These are phyloP conservation scores for Fusarium mexicanum DNA, from an alignment of 2,329 filamentous ascomycete genomes.

Conservation along the genomic window DNA sequence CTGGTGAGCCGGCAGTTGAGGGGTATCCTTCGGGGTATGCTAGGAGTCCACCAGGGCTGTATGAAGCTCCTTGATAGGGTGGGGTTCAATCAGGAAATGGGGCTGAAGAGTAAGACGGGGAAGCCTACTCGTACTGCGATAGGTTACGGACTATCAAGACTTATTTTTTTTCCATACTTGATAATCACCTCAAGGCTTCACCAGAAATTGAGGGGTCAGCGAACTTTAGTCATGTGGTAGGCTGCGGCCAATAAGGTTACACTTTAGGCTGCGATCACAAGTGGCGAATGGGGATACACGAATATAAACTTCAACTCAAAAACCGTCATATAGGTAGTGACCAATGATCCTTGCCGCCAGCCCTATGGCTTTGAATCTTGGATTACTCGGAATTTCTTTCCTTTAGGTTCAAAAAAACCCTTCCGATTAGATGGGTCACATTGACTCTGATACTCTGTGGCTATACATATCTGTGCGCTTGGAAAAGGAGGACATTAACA, in stretches of 20 bases:
- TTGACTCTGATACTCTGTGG: not conserved
- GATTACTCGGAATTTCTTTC: not conserved
- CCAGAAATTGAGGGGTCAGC: not conserved
- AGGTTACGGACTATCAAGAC: too few relatives aligned
- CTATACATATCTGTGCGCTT: not conserved
- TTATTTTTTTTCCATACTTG: too few relatives aligned
- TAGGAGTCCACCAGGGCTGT: not conserved
- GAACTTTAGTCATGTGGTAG: too few relatives aligned
- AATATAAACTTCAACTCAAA: not conserved
- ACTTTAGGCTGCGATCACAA: not conserved
- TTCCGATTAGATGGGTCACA: not conserved
- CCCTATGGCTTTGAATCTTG: not conserved
- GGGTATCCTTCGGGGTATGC: not conserved
- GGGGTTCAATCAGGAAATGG: too few relatives aligned
- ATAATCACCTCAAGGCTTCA: rapidly evolving
- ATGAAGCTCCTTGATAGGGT: not conserved
- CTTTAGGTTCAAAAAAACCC: too few relatives aligned
- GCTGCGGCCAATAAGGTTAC: not conserved
- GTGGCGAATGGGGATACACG: not conserved
- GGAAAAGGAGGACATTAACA: rapidly evolving
- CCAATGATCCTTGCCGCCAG: rapidly evolving
- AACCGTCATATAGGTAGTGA: not conserved
- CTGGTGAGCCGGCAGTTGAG: not conserved
- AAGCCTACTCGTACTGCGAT: rapidly evolving
- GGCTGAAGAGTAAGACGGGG: not conserved